Evolutionary conservation across 345 rosid species (phyloP).

Genomic region (Hibiscus trionum): DNA sequence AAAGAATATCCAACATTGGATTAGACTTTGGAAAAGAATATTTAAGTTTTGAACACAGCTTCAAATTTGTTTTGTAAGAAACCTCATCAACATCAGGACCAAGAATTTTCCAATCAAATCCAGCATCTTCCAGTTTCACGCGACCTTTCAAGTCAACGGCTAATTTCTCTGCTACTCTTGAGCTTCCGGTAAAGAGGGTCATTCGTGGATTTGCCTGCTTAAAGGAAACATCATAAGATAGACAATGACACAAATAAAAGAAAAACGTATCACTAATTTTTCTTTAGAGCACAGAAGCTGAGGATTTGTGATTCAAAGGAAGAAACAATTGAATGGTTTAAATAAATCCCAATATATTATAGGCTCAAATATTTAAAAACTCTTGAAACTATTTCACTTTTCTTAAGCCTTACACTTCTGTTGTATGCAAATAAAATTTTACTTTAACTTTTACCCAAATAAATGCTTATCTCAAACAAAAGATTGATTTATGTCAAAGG

Average conservation of each 20-base stretch:
- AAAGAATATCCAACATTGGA: slow-evolving; percentile 3
- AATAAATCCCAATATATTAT: too few relatives aligned
- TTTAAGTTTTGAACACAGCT: background rate
- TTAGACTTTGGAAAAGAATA: background rate
- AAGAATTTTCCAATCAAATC: slow-evolving; percentile 96
- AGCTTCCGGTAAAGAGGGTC: slow-evolving; percentile 98
- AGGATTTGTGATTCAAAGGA: background rate
- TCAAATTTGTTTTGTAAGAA: background rate
- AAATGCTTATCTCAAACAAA: background rate
- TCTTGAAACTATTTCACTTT: background rate
- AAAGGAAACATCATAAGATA: background rate
- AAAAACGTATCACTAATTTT: background rate
- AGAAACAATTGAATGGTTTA: background rate
- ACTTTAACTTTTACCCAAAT: background rate
- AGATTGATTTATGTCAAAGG: background rate
- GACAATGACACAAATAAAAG: background rate
- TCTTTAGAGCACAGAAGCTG: background rate
- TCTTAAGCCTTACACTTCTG: background rate
- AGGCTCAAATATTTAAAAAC: background rate
- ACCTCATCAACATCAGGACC: slow-evolving; percentile 99
- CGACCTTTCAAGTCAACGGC: slow-evolving; percentile 87
- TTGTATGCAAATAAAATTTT: background rate
- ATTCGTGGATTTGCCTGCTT: slow-evolving; percentile 80
- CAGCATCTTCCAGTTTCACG: slow-evolving; percentile 96
- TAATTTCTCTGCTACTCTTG: slow-evolving; percentile 90